Evolutionary conservation across 176 grass and related monocot species (phyloP), one percentile per base, ranked within the genome.

Genomic region (Lolium multiflorum): DNA sequence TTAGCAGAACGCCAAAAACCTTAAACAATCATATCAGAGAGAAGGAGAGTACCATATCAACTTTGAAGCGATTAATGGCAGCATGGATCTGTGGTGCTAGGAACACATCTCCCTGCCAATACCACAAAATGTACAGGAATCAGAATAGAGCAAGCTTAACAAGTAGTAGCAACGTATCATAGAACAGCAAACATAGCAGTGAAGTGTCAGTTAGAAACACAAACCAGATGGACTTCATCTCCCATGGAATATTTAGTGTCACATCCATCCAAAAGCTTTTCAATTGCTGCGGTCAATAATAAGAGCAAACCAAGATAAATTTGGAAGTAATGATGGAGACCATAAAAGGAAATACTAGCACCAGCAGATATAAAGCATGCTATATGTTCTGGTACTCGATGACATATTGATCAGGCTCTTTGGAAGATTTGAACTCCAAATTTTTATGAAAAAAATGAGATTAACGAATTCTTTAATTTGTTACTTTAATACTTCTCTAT

Each of bases 231-330:
- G 80, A 92, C 69, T 71, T 95, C 84, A 73, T 98, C 90, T 67
- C 92, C 96, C 43, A 90, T 91, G 74, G 90, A 92, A 72, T 94
- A 98, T 94, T 92, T 98, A 87, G 69, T 91, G 55, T 89, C 84
- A 72, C 22, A 66, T 76, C 83, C 93, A 66, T 91, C 86, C 55
- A 98, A 68, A 61, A 98, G 89, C 63, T 91, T 92, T 91, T 98
- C 96, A 1, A 91, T 88, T 6, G 93, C 93, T 94, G 91, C 88
- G 68, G 48, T 57, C 82, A 28, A 80, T 14, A 79, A 39, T 80
- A 80, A 17, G 44, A 9, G 46, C 41, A 85, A 73, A 35, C 22
- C 21, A 64, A 78, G 12, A 22, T 77, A 58, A 16, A 35, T 35
- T 21, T 25, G n/a, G 58, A 52, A 73, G 46, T 74, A 89, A 51